A percentile compares a stretch with the other conserved stretches of the same genome.
Evolutionary conservation across 2,329 filamentous ascomycete genomes (phyloP).

Genomic region (Epichloe sibirici): DNA sequence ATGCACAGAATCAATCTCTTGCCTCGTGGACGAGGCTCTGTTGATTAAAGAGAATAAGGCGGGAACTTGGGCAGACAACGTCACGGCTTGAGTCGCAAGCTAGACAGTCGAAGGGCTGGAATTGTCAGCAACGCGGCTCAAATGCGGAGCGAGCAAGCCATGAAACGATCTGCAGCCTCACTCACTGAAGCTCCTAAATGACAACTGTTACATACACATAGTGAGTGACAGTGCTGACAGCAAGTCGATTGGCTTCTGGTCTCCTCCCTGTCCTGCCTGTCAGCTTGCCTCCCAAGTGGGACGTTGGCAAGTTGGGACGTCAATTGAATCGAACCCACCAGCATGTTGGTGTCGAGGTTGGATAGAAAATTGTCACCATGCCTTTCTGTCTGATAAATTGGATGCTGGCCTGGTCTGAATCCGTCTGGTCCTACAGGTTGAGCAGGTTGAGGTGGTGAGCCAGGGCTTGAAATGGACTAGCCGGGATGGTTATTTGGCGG

Average conservation of each 20-base stretch:
- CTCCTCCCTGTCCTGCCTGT: not conserved
- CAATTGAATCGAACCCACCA: no score
- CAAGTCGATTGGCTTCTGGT: not conserved
- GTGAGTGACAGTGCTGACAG: not conserved
- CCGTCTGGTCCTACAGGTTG: not conserved
- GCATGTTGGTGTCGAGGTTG: no score
- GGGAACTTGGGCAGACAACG: not conserved
- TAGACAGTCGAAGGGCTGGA: not conserved
- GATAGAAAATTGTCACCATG: no score
- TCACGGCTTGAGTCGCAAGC: not conserved
- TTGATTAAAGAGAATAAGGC: not conserved
- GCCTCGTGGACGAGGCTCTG: not conserved
- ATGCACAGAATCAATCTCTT: not conserved
- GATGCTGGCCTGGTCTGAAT: not conserved
- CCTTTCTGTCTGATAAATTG: not conserved
- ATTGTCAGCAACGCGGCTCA: conserved; percentile 1
- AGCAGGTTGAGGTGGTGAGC: no score
- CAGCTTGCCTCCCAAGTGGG: not conserved
- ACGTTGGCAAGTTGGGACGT: no score
- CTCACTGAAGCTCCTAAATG: not conserved
- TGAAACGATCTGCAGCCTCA: not conserved
- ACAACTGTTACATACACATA: not conserved
- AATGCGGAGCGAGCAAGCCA: not conserved
- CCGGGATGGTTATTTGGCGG: no score
- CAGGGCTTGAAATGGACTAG: no score